Percentiles rank a stretch among this genome's conserved stretches.
phyloP scores from a whole-genome alignment of 2,329 filamentous ascomycete species.

The Aspergillus sp. region DNA sequence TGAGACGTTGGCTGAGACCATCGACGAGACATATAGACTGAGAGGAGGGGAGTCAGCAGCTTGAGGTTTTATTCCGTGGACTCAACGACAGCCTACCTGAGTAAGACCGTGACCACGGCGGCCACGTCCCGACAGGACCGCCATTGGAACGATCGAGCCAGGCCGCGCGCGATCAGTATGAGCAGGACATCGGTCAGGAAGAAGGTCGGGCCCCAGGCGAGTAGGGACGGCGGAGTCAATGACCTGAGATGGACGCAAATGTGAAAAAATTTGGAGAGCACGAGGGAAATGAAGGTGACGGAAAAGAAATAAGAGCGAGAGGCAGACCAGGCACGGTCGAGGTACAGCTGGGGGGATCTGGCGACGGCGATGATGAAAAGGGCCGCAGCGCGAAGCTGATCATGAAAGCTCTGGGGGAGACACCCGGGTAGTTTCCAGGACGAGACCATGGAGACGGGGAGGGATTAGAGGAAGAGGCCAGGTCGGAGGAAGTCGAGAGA shows the following conservation, averaged over 20 bases:
- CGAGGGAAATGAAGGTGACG: constrained; percentile 14
- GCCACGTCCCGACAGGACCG: constrained; percentile 8
- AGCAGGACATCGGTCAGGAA: constrained; percentile 16
- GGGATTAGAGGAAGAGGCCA: no score
- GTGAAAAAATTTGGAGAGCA: constrained; percentile 17
- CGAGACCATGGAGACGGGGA: no score
- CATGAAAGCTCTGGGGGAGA: no score
- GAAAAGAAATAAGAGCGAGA: constrained; percentile 14
- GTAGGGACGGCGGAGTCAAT: constrained; percentile 10
- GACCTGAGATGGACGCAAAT: constrained; percentile 19
- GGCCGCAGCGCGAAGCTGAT: neutral
- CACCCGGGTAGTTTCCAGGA: no score
- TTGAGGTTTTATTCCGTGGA: no score
- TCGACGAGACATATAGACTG: constrained; percentile 11
- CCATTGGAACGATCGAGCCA: constrained; percentile 8
- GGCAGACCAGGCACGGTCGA: constrained; percentile 1
- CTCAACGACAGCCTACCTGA: constrained; percentile 7
- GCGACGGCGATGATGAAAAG: neutral
- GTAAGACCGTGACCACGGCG: constrained; percentile 4
- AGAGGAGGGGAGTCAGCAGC: neutral
- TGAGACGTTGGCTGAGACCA: constrained; percentile 14
- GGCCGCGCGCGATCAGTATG: constrained; percentile 7
- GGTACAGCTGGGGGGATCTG: neutral
- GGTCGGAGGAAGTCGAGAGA: no score
- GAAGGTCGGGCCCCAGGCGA: constrained; percentile 18